phyloP scores from a whole-genome alignment of 108 stramenopile species.

The Nitzschia sp. region DNA sequence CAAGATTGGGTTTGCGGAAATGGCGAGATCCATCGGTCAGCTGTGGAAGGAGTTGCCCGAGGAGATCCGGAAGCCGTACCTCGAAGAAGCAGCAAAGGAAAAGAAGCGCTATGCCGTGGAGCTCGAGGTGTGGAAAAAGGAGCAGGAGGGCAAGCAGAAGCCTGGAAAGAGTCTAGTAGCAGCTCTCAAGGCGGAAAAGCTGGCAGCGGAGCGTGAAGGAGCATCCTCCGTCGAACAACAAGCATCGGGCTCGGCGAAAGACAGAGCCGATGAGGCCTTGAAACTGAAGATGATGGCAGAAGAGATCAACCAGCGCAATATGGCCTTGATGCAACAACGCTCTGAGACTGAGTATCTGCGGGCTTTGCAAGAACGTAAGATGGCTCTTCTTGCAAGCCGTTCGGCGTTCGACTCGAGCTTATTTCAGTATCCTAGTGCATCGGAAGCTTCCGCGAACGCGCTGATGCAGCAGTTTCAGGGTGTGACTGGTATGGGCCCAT shows the following conservation, averaged over 20 bases:
- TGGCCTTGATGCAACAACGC: slow-evolving; percentile 7
- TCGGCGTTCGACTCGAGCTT: not conserved
- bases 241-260: not conserved
- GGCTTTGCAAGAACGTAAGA: slow-evolving; percentile 19
- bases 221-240: not conserved
- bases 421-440: slow-evolving; percentile 26
- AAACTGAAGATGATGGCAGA: slow-evolving; percentile 9
- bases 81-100: slow-evolving; percentile 28
- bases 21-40: slow-evolving; percentile 62
- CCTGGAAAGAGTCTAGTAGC: slow-evolving; percentile 3
- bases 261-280: not conserved
- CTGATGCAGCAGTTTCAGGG: slow-evolving; percentile 24
- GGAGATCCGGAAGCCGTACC: slow-evolving; percentile 17
- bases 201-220: not conserved
- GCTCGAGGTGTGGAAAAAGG: slow-evolving; percentile 37
- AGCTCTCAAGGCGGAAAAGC: not conserved
- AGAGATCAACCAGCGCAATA: slow-evolving; percentile 1
- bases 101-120: slow-evolving; percentile 40
- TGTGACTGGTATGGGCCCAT: not conserved
- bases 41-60: slow-evolving; percentile 52
- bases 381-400: slow-evolving; percentile 11
- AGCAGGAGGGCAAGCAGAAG: slow-evolving; percentile 22
- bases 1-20: slow-evolving; percentile 76
- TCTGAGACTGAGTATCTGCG: slow-evolving; percentile 18
- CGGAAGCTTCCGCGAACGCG: slow-evolving; percentile 34